Percentiles rank a stretch among this genome's conserved stretches.
Conservation (phyloP, 2,329 filamentous ascomycete genomes). For the Scytalidium sp. region DNA sequence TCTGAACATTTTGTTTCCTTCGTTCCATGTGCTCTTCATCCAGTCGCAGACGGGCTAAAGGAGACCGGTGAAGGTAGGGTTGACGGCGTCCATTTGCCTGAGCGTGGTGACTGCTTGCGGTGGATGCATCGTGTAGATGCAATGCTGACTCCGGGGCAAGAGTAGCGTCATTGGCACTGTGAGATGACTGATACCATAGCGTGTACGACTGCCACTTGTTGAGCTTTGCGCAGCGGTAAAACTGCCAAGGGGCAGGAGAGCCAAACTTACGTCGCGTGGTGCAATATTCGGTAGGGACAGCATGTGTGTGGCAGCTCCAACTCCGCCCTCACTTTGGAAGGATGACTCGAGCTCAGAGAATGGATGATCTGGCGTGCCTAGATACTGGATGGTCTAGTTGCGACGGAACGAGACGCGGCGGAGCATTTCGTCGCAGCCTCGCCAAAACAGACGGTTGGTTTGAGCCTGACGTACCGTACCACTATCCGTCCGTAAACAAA, state of each 20-base stretch:
- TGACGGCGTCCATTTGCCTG: slow-evolving; percentile 32
- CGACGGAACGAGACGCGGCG: background rate
- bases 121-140: slow-evolving; percentile 25
- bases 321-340: slow-evolving; percentile 8
- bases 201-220: slow-evolving; percentile 57
- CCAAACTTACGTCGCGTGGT: slow-evolving; percentile 62
- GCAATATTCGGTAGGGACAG: slow-evolving; percentile 64
- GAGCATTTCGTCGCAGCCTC: background rate
- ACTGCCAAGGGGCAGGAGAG: background rate
- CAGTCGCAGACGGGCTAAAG: slow-evolving; percentile 65
- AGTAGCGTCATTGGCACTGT: slow-evolving; percentile 38
- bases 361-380: too few species aligned
- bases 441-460: background rate
- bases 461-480: background rate
- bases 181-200: slow-evolving; percentile 69
- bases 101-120: slow-evolving; percentile 7
- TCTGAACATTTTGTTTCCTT: slow-evolving; percentile 77
- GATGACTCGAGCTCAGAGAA: background rate
- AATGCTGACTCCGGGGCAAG: slow-evolving; percentile 28
- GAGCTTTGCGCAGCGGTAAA: slow-evolving; percentile 11
- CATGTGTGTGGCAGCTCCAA: slow-evolving; percentile 45
- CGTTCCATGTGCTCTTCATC: slow-evolving; percentile 77
- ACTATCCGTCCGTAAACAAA: too few species aligned
- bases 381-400: background rate
- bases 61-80: slow-evolving; percentile 51